Evolutionary conservation across 1,284 basidiomycete genomes (phyloP), one percentile per base, ranked within the genome.

Genomic region (Lentinula novae-zelandiae): DNA sequence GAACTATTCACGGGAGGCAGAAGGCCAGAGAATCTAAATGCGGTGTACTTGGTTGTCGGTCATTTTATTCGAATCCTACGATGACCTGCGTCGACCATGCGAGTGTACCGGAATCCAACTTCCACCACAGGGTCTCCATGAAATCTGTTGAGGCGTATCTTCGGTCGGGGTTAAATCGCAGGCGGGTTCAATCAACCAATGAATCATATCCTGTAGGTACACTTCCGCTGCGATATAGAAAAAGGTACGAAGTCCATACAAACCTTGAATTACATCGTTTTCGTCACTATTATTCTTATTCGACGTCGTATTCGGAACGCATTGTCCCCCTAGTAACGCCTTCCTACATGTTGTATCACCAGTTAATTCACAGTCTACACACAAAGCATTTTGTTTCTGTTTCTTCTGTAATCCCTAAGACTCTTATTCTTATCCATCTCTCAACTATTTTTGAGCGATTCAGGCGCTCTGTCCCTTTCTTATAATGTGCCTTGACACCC

Each of bases 251-350:
- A 27, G 27, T 27, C 27, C 27, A 27, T 27, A 27, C 27, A 27
- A 27, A 27, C 27, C 44, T 46, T 22, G 9, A 13, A n/a, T 31
- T 22, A 22, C 12, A 34, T 15, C 49, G 27, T 53, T 58, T 53
- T 33, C 40, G 51, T 51, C 55, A 42, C 42, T 59, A 49, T 40
- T 52, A 46, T 60, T 27, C 15, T 50, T n/a, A 33, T 42, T 48
- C 53, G 20, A 60, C 42, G 34, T 31, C 40, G 31, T 60, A 66
- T 27, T 3, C 1, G 42, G 73, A n/a, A 55, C 64, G 65, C 59
- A 62, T 61, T 72, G 69, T 73, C 73, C 72, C 75, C 73, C 67
- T 71, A 74, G 72, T 71, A 66, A 69, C 68, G 58, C 66, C 15
- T 27, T 27, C 27, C 31, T 65, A 63, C 71, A 71, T 64, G 66